Evolutionary conservation across 352 stramenopile species (phyloP), one percentile per base, ranked within the genome.

Genomic region (Phytophthora pinifolia): DNA sequence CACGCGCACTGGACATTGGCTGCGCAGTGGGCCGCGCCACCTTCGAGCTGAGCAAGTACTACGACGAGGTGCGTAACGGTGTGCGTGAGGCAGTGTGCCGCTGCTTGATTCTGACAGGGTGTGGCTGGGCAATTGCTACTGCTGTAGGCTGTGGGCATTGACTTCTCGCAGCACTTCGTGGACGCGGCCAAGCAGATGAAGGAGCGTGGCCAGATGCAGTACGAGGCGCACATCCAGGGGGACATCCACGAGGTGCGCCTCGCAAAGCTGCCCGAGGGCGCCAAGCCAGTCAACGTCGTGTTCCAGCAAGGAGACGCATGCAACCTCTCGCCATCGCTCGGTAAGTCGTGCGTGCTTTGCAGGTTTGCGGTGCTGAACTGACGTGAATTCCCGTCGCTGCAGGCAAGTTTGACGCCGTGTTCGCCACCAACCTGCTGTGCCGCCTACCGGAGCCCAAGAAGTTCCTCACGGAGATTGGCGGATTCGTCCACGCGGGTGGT

Each of bases 391-490:
- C 53, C 5, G 14, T 51, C 43, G 17, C 27, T 47, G 13, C 47
- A 68, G 88, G 89, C 41, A 88, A 81, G 29, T 99, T 99, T 61
- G 95, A 99, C 69, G 89, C 79, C 22, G 81, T 99, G 12, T 89
- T 99, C 54, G 93, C 96, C 41, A 95, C 89, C 33, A 99, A 99
- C 65, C 65, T 99, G 47, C 71, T 99, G 20, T 99, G 96, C 56
- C 90, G 96, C 9, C 70, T 99, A 42, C 96, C 96, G 1, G 80
- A 98, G 41, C 96, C 96, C 3, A 63, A 83, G 25, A 82, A 86
- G 33, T 98, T 97, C 64, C 60, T 99, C 17, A 80, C 69, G 18
- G 76, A 86, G 7, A 83, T 98, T 36, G 67, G 70, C 30, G 57
- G 65, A 6, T 86, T 99, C 46, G 76, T 99, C 13, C 92, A 94